Percentiles rank a stretch among this genome's conserved stretches.
These are phyloP conservation scores for Kodamaea leandrae DNA, from an alignment of 805 yeast genomes.

Conservation along the genomic window DNA sequence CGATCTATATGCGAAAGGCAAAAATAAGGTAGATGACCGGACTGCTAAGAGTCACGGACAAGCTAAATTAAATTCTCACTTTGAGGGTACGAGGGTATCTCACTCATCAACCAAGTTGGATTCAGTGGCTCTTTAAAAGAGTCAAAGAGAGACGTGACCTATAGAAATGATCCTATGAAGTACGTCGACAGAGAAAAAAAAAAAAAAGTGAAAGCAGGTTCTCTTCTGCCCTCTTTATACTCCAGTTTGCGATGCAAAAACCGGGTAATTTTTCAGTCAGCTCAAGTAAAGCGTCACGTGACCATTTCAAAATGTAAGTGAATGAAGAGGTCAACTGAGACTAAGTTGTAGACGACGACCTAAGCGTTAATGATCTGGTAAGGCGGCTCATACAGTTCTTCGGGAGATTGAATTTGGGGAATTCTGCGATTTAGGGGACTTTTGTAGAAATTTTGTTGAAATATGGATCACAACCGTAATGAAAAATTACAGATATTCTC, in stretches of 20 bases:
- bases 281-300: too few species aligned
- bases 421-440: too few species aligned
- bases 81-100: slow-evolving; percentile 56
- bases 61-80: slow-evolving; percentile 45
- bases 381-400: too few species aligned
- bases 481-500: too few species aligned
- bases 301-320: too few species aligned
- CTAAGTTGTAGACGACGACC: too few species aligned
- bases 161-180: slow-evolving; percentile 99
- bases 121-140: slow-evolving; percentile 98
- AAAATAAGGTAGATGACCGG: slow-evolving; percentile 68
- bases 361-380: too few species aligned
- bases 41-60: slow-evolving; percentile 86
- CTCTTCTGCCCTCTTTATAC: background rate
- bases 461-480: too few species aligned
- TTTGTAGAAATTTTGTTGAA: too few species aligned
- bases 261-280: slow-evolving; percentile 6
- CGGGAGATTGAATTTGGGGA: too few species aligned
- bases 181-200: slow-evolving; percentile 86
- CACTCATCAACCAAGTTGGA: slow-evolving; percentile 76
- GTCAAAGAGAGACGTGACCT: slow-evolving; percentile 99
- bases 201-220: slow-evolving; percentile 12
- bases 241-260: background rate
- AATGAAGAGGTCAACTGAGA: too few species aligned
- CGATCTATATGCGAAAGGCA: slow-evolving; percentile 22